Evolutionary conservation across 352 stramenopile species (phyloP).

Genomic region (Globisporangium uncinulatum): DNA sequence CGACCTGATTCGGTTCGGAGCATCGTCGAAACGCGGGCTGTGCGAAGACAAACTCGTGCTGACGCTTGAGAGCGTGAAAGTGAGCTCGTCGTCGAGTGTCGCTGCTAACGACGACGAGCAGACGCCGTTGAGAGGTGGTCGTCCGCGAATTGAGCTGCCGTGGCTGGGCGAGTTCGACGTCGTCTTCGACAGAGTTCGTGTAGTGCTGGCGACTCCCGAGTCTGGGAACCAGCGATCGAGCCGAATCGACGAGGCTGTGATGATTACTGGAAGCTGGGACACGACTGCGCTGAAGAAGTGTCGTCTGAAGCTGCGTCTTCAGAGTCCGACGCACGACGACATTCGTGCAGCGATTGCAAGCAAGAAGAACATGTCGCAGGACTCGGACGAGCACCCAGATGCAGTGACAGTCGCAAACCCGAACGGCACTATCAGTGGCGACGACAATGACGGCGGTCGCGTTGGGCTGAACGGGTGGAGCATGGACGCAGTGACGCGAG

Average conservation of each 20-base stretch:
- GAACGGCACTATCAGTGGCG: constrained; percentile 45
- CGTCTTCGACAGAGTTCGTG: constrained; percentile 44
- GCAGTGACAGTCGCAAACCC: constrained; percentile 19
- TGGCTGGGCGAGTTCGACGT: constrained; percentile 70
- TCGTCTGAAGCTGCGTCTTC: constrained; percentile 38
- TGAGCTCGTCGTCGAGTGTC: constrained; percentile 20
- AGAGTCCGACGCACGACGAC: constrained; percentile 38
- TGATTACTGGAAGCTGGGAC: constrained; percentile 36
- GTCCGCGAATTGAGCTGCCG: constrained; percentile 22
- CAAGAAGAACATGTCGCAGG: constrained; percentile 70
- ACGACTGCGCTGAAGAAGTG: constrained; percentile 31
- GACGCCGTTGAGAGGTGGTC: neutral
- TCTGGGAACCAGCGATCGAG: constrained; percentile 46
- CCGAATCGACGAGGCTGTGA: constrained; percentile 32
- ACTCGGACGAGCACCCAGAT: constrained; percentile 50
- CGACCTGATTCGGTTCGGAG: constrained; percentile 76
- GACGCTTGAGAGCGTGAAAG: constrained; percentile 55
- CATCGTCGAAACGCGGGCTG: constrained; percentile 68
- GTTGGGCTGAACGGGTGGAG: constrained; percentile 81
- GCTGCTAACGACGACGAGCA: constrained; percentile 8
- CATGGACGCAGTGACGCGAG: constrained; percentile 51
- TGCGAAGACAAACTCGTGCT: constrained; percentile 80
- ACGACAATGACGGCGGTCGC: constrained; percentile 76
- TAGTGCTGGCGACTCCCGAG: constrained; percentile 43
- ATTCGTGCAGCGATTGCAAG: constrained; percentile 38